phyloP scores from a whole-genome alignment of 176 grass and related monocot genomes.

The Oryza australiensis region DNA sequence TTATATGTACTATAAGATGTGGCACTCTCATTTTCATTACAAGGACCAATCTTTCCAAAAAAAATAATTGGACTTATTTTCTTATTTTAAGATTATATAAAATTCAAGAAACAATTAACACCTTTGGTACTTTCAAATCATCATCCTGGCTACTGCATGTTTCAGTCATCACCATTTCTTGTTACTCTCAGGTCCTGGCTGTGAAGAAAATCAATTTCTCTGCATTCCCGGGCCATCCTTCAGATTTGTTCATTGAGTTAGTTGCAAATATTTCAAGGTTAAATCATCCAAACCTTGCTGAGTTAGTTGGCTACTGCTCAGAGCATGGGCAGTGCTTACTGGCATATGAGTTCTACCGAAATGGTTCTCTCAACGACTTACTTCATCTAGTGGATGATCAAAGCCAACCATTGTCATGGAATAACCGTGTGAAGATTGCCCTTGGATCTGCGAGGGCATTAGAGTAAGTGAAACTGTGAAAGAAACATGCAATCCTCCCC shows the following conservation, averaged over 20 bases:
- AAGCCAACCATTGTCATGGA: conserved; percentile 73
- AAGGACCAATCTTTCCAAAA: background rate
- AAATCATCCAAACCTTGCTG: conserved; percentile 79
- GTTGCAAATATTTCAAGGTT: conserved; percentile 70
- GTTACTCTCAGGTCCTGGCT: conserved; percentile 62
- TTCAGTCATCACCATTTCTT: background rate
- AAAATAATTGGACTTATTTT: background rate
- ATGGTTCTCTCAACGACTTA: conserved; percentile 67
- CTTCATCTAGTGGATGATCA: conserved; percentile 66
- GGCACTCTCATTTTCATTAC: background rate
- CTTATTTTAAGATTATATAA: background rate
- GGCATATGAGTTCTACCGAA: conserved; percentile 68
- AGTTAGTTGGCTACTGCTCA: conserved; percentile 80
- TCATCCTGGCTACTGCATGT: background rate
- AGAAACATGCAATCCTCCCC: background rate
- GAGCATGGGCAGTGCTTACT: conserved; percentile 93
- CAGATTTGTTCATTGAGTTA: conserved; percentile 69
- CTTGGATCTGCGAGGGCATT: conserved; percentile 93
- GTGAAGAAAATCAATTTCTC: conserved; percentile 84
- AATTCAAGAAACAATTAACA: background rate
- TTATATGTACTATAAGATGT: background rate
- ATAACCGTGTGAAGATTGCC: conserved; percentile 81
- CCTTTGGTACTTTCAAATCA: conserved; percentile 1
- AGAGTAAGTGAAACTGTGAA: conserved; percentile 60
- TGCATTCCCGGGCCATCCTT: conserved; percentile 56